A percentile compares a stretch with the other conserved stretches of the same genome.
These are phyloP conservation scores for Amanita molliuscula DNA, from an alignment of 768 basidiomycete genomes.

Conservation along the genomic window DNA sequence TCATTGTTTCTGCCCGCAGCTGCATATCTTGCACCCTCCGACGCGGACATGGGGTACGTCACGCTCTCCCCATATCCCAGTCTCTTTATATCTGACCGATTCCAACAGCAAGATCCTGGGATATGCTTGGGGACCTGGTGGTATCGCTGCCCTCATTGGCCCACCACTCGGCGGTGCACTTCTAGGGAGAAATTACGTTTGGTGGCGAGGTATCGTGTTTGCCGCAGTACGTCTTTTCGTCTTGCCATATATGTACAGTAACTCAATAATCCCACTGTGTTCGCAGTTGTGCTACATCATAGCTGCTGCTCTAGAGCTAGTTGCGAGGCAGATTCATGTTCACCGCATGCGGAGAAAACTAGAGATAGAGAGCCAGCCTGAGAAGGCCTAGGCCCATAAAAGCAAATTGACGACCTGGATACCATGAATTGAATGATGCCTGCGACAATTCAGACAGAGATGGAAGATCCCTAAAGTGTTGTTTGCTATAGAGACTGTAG, in stretches of 20 bases:
- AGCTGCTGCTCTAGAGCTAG: slow-evolving; percentile 2
- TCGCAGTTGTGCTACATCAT: not conserved
- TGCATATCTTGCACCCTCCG: slow-evolving; percentile 1
- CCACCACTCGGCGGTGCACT: slow-evolving; percentile 6
- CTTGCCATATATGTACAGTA: not conserved
- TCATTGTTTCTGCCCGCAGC: slow-evolving; percentile 2
- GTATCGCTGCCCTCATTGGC: slow-evolving; percentile 7
- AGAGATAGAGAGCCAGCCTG: not conserved
- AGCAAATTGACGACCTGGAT: too few relatives aligned
- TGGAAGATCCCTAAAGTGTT: too few relatives aligned
- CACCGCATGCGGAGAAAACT: not conserved
- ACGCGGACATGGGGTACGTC: slow-evolving; percentile 7
- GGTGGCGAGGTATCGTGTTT: slow-evolving; percentile 7
- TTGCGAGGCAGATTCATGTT: slow-evolving; percentile 3
- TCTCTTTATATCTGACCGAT: not conserved
- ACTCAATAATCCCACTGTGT: not conserved
- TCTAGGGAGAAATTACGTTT: slow-evolving; percentile 5
- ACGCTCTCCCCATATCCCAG: too few relatives aligned
- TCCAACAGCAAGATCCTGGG: slow-evolving; percentile 2
- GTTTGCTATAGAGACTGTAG: too few relatives aligned
- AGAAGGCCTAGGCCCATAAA: not conserved
- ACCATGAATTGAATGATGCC: too few relatives aligned
- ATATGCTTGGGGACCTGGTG: slow-evolving; percentile 4
- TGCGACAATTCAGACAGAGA: too few relatives aligned
- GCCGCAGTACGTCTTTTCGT: slow-evolving; percentile 3